Conservation (phyloP, 768 basidiomycete genomes). For the Hirschioporus abietinus region DNA sequence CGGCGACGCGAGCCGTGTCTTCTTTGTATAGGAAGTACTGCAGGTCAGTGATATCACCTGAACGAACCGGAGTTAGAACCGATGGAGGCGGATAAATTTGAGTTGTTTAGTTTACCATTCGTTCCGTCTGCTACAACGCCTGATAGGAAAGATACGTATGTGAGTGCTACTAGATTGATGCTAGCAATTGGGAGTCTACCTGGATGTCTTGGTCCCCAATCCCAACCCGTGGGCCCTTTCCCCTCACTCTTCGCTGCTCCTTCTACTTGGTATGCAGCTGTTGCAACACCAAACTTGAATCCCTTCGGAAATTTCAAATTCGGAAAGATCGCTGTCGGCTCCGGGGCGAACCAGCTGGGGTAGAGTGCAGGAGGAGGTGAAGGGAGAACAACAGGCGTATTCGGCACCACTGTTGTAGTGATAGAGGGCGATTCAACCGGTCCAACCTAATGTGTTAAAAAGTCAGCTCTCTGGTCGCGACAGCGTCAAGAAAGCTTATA, state of each 20-base stretch:
- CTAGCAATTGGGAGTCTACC: not conserved
- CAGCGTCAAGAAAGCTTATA: conserved; percentile 13
- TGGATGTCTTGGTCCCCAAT: conserved; percentile 40
- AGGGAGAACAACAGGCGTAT: conserved; percentile 33
- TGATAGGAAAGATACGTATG: not conserved
- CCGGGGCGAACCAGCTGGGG: conserved; percentile 40
- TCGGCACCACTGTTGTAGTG: conserved; percentile 37
- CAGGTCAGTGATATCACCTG: conserved; percentile 43
- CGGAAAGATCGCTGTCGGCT: conserved; percentile 38
- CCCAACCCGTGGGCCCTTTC: conserved; percentile 44
- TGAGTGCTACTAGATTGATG: not conserved
- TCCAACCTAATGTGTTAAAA: conserved; percentile 29
- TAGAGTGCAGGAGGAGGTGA: conserved; percentile 41
- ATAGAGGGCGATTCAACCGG: conserved; percentile 39
- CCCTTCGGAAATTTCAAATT: conserved; percentile 39
- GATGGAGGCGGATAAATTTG: not conserved
- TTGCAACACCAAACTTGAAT: conserved; percentile 48
- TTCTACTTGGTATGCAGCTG: conserved; percentile 50
- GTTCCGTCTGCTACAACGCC: conserved; percentile 37
- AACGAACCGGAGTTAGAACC: not conserved
- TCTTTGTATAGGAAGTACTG: conserved; percentile 51
- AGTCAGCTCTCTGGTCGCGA: not conserved
- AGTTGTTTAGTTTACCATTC: conserved; percentile 26
- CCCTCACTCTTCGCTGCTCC: conserved; percentile 46
- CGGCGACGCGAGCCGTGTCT: conserved; percentile 43